These are phyloP conservation scores for Acanthamoeba lugdunensis DNA, from an alignment of 208 protist genomes.

Conservation along the genomic window DNA sequence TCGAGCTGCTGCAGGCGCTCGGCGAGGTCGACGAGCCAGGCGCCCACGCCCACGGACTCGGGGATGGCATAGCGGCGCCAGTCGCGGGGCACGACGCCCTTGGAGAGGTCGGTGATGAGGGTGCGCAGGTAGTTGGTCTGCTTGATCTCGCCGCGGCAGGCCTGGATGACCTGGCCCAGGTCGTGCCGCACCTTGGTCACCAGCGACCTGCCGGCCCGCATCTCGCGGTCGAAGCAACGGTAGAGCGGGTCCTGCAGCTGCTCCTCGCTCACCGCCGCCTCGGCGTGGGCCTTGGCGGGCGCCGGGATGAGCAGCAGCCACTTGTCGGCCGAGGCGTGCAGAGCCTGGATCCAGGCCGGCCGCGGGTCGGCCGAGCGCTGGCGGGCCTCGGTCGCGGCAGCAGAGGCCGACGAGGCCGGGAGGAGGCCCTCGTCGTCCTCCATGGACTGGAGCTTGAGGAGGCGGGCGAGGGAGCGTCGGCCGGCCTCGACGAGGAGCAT, in stretches of 20 bases:
- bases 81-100: conserved; percentile 88
- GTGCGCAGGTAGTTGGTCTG: conserved; percentile 90
- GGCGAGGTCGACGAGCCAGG: conserved; percentile 88
- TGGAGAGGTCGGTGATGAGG: conserved; percentile 90
- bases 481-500: conserved; percentile 79
- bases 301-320: conserved; percentile 80
- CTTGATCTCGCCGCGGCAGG: conserved; percentile 88
- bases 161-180: conserved; percentile 86
- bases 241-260: conserved; percentile 88
- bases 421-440: conserved; percentile 75
- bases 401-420: background rate
- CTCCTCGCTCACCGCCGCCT: conserved; percentile 38
- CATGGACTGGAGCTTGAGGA: conserved; percentile 65
- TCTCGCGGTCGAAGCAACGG: conserved; percentile 92
- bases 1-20: conserved; percentile 82
- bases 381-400: background rate
- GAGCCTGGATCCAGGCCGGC: conserved; percentile 71
- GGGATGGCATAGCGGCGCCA: conserved; percentile 90
- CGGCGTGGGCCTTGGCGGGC: background rate
- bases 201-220: conserved; percentile 84
- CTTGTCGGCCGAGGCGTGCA: conserved; percentile 71
- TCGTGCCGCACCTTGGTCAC: conserved; percentile 88
- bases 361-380: conserved; percentile 13
- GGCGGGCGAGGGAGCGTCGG: background rate
- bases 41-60: conserved; percentile 86